A percentile compares a stretch with the other conserved stretches of the same genome.
These are phyloP conservation scores for Thielaviopsis euricoi DNA, from an alignment of 2,329 filamentous ascomycete genomes.

Conservation along the genomic window DNA sequence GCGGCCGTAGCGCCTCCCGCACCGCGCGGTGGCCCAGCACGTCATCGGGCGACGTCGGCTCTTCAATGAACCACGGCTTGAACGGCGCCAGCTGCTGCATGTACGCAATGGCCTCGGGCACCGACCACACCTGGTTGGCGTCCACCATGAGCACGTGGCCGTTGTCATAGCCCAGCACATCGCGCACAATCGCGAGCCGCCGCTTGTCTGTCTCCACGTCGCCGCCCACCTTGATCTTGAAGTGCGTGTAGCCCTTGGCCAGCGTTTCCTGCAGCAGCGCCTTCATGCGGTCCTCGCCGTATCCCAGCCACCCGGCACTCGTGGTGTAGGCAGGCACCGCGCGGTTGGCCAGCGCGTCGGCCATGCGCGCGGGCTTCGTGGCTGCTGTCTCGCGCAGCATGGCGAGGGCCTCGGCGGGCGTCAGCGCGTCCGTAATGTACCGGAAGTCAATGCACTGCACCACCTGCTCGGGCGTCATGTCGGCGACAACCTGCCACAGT, in stretches of 20 bases:
- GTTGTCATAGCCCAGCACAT: slow-evolving; percentile 66
- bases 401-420: slow-evolving; percentile 62
- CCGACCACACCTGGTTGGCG: slow-evolving; percentile 85
- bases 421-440: slow-evolving; percentile 88
- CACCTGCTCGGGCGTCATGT: slow-evolving; percentile 79
- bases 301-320: slow-evolving; percentile 67
- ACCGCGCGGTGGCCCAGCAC: no score
- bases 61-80: slow-evolving; percentile 88
- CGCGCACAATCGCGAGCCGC: slow-evolving; percentile 55
- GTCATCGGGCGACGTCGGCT: slow-evolving; percentile 81
- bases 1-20: no score
- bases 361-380: slow-evolving; percentile 54
- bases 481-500: slow-evolving; percentile 76
- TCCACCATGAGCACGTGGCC: slow-evolving; percentile 85
- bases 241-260: slow-evolving; percentile 61
- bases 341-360: slow-evolving; percentile 53
- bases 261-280: slow-evolving; percentile 57
- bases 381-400: slow-evolving; percentile 49
- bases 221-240: slow-evolving; percentile 80
- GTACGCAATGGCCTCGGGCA: slow-evolving; percentile 74
- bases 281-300: slow-evolving; percentile 76
- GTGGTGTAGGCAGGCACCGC: slow-evolving; percentile 40
- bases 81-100: slow-evolving; percentile 72
- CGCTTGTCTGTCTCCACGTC: slow-evolving; percentile 54
- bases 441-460: slow-evolving; percentile 84